Evolutionary conservation across 2,329 filamentous ascomycete species (phyloP), one percentile per base, ranked within the genome.

Genomic region (Raffaelea arxii): DNA sequence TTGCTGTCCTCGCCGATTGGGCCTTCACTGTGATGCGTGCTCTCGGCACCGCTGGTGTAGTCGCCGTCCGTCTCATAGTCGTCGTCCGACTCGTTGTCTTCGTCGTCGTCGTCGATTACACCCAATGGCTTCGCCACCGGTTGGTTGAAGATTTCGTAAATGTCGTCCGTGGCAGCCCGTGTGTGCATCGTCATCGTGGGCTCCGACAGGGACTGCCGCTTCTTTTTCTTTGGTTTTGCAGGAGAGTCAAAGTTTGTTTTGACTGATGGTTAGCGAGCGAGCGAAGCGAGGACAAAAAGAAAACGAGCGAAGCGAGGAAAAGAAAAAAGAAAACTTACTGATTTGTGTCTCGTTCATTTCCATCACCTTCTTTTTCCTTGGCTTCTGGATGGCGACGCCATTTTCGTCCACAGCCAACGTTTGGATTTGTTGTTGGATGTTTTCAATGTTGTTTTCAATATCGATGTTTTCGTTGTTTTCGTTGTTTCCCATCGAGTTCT

Each of bases 171-270:
- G 4, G 92, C 92, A 53, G 92, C 91, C 56, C 80, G 86, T 12
- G 92, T 98, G 60, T 97, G 89, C 54, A 98, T 78, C 1, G 92
- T 98, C 90, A 98, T 96, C 2, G 92, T 98, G n/a, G 90, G 86
- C 63, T 97, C 91, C 44, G 75, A 69, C 54, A 55, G 63, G 56
- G 55, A 56, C 46, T 81, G 82, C 62, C 85, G 92, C 62, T 86
- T 86, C 53, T 82, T 84, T 46, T 91, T 74, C 63, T 94, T 97
- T 4, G 80, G 81, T n/a, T 82, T 78, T 0, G 86, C 86, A 0
- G 90, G 91, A 2, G 91, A 96, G 58, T 92, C 87, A 46, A 97
- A 71, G 56, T 96, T 96, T 48, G 89, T 84, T 72, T 94, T 92
- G 64, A 97, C 88, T 92, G 55, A 51, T 25, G 14, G 16, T n/a